These are phyloP conservation scores for Nigrospora osmanthi DNA, from an alignment of 2,329 filamentous ascomycete species.

Conservation along the genomic window DNA sequence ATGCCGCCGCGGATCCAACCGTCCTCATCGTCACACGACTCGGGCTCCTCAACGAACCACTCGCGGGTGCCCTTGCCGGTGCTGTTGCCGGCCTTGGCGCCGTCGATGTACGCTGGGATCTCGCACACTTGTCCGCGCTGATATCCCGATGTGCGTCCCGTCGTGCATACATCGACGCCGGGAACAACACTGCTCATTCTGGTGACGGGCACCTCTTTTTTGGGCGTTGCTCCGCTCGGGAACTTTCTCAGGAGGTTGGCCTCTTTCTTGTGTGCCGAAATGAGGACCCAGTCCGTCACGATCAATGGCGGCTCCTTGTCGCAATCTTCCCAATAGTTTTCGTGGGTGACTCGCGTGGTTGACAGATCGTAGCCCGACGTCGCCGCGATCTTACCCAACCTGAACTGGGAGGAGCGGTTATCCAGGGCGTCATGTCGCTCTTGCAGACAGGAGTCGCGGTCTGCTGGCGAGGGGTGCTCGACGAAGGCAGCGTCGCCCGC, in stretches of 20 bases:
- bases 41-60: conserved; percentile 36
- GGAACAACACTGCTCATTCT: conserved; percentile 22
- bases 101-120: conserved; percentile 32
- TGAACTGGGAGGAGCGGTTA: conserved; percentile 15
- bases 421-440: conserved; percentile 29
- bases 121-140: conserved; percentile 34
- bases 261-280: conserved; percentile 23
- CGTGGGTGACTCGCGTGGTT: conserved; percentile 34
- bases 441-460: conserved; percentile 25
- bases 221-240: conserved; percentile 24
- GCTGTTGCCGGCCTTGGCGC: conserved; percentile 22
- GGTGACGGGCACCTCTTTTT: conserved; percentile 23
- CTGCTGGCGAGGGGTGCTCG: conserved; percentile 33
- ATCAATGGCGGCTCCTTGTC: conserved; percentile 30
- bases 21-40: conserved; percentile 28
- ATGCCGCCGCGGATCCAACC: conserved; percentile 37
- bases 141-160: conserved; percentile 34
- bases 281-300: conserved; percentile 35
- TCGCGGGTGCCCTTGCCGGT: conserved; percentile 34
- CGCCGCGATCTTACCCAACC: conserved; percentile 26
- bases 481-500: conserved; percentile 17
- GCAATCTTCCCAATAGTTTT: conserved; percentile 35
- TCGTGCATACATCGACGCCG: conserved; percentile 27
- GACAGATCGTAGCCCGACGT: conserved; percentile 33
- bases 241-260: conserved; percentile 34